Base-by-base conservation (phyloP, 148 eudicot species). In the Nepenthes mirabilis region DNA sequence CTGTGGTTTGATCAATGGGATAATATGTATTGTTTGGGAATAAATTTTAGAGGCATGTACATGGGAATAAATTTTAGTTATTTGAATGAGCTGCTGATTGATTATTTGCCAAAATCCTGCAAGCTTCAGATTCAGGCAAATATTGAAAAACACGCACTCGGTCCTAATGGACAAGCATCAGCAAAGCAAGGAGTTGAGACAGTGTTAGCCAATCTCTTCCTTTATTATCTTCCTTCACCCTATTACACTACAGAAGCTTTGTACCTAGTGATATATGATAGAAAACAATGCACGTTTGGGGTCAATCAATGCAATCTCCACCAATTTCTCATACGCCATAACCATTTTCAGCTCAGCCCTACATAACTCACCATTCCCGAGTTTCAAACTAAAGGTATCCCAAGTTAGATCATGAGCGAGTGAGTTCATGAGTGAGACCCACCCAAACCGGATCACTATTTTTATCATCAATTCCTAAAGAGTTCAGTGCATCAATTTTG, bases 41-140 rank as follows among this genome's bases (percentile, higher is more conserved):
- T 23, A 23, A 23, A 23, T 23, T 23, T 23, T 23, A 23, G 23
- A 23, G 23, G 23, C 23, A 23, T 23, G 23, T 23, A 23, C 23
- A 23, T 23, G 23, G 23, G 23, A 23, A 23, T 23, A 23, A 23
- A 23, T 23, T 23, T 23, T 23, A 23, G 23, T 23, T 23, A 23
- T 91, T 91, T 49, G 98, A 91, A 50, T 96, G 94, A 65, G 98
- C 96, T 72, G 98, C 98, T 1, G 98, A 91, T 49, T 88, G 98
- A 34, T 96, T 85, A 59, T 88, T 91, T 5, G 98, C 98, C 75
- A 91, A 77, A 59, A 91, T 91, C 85, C 98, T 91, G 47, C 13
- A 37, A 59, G 14, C 33, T 2, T 3, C 10, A 53, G 12, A 11
- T 8, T 32, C 8, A 53, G n/a, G 58, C 58, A 56, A 49, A 49